Base-by-base conservation (phyloP, 2,329 filamentous ascomycete genomes). In the Cladosporium sp. region DNA sequence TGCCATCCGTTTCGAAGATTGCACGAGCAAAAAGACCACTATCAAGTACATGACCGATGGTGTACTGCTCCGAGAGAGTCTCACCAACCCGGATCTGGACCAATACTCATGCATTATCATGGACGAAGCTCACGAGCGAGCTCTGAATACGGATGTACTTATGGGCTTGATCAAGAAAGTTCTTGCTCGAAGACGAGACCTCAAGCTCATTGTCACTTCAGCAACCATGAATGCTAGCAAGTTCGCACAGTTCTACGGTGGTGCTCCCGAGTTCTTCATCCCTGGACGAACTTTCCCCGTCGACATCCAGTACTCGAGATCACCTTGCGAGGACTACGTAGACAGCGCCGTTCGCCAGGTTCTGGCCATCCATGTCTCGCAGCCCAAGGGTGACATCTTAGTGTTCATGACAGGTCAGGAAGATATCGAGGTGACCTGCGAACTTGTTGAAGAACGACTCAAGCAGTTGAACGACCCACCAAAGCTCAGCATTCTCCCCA, bases 11-110 rank as follows among this genome's bases (percentile, higher is more conserved):
- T 99, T 99, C 73, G 95, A 99, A 76, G 96, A 99, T 76, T 97
- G 93, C 78, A 99, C 95, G 1, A 97, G 92, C 81, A 92, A 93
- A 71, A 91, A 98, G 65, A 99, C 95, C 0, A 84, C 89, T 66
- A 98, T 99, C 81, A 99, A 99, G 79, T 99, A 99, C 78, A 97
- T 99, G 93, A 99, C 95, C 0, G 96, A 99, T 74, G 95, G 95
- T 81, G 92, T 99, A 25, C 82, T 99, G 53, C 85, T 99, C 34
- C 87, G 95, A 80, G 96, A 99, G 75, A 97, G 93, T 6, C 84
- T 99, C 13, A 93, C 93, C 66, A 94, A 98, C 77, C 88, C 90
- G 7, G 94, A 99, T 76, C 83, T 99, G 54, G 95, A 98, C 77
- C 91, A 92, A 69, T 99, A 99, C 76, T 97, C 94, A 16, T 97